Conservation (phyloP, 306 rosid species). For the Corylus heterophylla region DNA sequence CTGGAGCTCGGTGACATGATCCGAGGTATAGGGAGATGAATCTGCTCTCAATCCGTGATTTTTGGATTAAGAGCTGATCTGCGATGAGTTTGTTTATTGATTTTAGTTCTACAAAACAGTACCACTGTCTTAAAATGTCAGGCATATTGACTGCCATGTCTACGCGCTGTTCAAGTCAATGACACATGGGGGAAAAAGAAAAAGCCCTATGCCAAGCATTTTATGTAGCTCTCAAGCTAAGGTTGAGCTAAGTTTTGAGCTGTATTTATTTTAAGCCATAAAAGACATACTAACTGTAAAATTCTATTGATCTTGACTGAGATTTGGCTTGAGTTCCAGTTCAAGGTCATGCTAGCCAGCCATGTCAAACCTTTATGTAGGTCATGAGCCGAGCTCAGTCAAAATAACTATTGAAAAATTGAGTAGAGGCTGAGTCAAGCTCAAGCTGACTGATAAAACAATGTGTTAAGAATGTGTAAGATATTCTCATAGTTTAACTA, state of each 20-base stretch:
- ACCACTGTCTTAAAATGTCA: background rate
- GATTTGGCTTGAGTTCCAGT: background rate
- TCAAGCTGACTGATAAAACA: background rate
- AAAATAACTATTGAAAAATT: background rate
- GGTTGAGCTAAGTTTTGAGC: background rate
- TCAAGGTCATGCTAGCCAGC: background rate
- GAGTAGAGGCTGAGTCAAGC: background rate
- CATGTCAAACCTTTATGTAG: background rate
- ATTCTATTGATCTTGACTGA: background rate
- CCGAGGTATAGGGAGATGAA: background rate
- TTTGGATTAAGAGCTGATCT: background rate
- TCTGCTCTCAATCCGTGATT: background rate
- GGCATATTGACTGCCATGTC: background rate
- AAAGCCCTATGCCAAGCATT: background rate
- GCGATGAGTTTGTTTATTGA: background rate
- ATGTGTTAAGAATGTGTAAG: background rate
- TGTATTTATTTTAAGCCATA: background rate
- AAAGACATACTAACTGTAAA: background rate
- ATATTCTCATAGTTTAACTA: background rate
- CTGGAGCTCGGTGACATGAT: background rate
- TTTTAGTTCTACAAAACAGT: background rate
- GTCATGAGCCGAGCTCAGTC: background rate
- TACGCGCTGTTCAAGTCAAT: background rate
- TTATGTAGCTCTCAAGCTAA: background rate
- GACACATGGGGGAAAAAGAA: background rate